Evolutionary conservation across 192 early-diverging fungal species (phyloP).

Genomic region (Diversispora eburnea): DNA sequence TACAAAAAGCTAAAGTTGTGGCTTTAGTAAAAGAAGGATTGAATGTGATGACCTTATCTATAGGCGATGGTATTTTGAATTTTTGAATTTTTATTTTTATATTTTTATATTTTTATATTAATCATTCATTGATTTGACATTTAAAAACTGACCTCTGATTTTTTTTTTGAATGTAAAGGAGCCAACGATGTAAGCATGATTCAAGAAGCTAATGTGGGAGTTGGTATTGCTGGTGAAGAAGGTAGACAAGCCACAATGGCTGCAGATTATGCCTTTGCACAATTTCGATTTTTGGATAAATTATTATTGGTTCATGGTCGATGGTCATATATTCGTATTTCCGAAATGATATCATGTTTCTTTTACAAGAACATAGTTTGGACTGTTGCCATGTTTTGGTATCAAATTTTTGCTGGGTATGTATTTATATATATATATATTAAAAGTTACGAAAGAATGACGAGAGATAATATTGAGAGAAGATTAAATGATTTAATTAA

Average conservation of each 20-base stretch:
- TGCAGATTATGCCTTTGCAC: slow-evolving; percentile 87
- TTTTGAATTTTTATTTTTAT: neutral
- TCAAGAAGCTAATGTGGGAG: slow-evolving; percentile 92
- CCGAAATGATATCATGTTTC: slow-evolving; percentile 86
- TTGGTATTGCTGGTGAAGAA: slow-evolving; percentile 93
- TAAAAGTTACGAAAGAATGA: too few relatives aligned
- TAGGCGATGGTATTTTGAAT: slow-evolving; percentile 69
- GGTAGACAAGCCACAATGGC: slow-evolving; percentile 93
- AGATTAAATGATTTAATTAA: too few relatives aligned
- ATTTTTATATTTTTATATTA: neutral
- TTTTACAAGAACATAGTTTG: slow-evolving; percentile 96
- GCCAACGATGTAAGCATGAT: slow-evolving; percentile 99
- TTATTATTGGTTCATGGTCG: slow-evolving; percentile 90
- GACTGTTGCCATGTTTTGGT: slow-evolving; percentile 87
- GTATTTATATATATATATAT: slow-evolving; percentile 18
- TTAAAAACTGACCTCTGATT: neutral
- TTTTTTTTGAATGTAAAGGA: slow-evolving; percentile 34
- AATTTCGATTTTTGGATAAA: slow-evolving; percentile 82
- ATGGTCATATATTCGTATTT: slow-evolving; percentile 83
- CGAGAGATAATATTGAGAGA: too few relatives aligned
- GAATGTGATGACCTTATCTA: slow-evolving; percentile 84
- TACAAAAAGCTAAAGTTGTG: slow-evolving; percentile 97
- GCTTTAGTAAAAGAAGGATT: slow-evolving; percentile 76
- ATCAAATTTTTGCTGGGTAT: slow-evolving; percentile 80
- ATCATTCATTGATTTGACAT: neutral